phyloP scores from a whole-genome alignment of 139 green algal genomes.

The Gonium pectorale region DNA sequence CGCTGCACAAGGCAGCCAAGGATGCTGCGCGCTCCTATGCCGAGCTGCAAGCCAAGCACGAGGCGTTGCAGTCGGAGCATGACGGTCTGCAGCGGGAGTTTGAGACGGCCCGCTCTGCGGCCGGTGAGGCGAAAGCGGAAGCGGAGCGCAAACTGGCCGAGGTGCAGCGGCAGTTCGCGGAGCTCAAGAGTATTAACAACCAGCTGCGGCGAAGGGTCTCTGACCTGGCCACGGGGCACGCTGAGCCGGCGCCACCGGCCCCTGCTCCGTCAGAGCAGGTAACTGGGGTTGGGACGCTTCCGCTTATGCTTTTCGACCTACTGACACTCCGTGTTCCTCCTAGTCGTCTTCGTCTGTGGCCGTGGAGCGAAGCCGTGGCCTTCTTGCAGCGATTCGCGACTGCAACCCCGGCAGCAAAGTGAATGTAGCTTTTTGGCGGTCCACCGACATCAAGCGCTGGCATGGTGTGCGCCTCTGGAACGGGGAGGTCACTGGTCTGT shows the following conservation, averaged over 20 bases:
- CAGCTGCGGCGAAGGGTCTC: constrained; percentile 36
- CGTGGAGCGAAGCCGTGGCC: background rate
- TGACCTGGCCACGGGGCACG: constrained; percentile 33
- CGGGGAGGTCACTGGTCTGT: constrained; percentile 35
- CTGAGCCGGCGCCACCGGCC: constrained; percentile 15
- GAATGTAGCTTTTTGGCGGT: constrained; percentile 5
- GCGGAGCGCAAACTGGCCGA: constrained; percentile 33
- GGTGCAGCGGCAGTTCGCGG: constrained; percentile 16
- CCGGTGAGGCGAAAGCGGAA: background rate
- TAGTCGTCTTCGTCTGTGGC: no score
- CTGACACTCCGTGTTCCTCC: no score
- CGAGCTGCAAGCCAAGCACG: background rate
- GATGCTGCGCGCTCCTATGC: background rate
- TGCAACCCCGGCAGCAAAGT: constrained; percentile 26
- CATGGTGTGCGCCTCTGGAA: background rate
- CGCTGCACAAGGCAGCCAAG: background rate
- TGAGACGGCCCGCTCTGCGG: background rate
- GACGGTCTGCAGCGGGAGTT: constrained; percentile 9
- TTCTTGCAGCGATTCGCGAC: constrained; percentile 22
- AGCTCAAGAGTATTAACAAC: constrained; percentile 43
- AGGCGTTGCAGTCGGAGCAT: constrained; percentile 9
- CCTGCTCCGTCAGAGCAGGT: constrained; percentile 5
- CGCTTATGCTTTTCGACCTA: background rate
- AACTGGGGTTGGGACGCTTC: background rate
- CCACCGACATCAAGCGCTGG: constrained; percentile 28